Percentiles rank a stretch among this genome's conserved stretches.
Conservation (phyloP, 1,284 basidiomycete genomes). For the Rhodotorula sp. region DNA sequence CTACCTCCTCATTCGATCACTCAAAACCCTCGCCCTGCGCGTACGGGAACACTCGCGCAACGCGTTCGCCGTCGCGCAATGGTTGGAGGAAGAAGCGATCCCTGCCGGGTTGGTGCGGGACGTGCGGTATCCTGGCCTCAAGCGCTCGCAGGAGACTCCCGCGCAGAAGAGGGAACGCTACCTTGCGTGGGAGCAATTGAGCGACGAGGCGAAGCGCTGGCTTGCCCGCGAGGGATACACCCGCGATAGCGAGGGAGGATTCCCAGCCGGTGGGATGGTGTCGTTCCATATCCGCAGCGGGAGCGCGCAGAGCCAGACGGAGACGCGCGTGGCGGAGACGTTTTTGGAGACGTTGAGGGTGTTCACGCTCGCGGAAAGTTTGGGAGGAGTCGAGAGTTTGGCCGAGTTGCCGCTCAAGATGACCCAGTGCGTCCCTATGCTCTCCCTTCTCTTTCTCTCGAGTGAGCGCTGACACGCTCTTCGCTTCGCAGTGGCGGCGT, state of each 20-base stretch:
- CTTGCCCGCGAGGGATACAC: constrained; percentile 40
- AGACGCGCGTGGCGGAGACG: constrained; percentile 52
- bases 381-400: constrained; percentile 78
- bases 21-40: constrained; percentile 79
- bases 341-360: constrained; percentile 69
- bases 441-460: background rate
- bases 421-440: constrained; percentile 46
- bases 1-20: constrained; percentile 77
- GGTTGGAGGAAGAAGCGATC: constrained; percentile 56
- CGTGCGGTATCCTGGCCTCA: constrained; percentile 84
- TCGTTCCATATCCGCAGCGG: constrained; percentile 56
- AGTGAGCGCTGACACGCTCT: background rate
- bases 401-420: constrained; percentile 47
- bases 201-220: constrained; percentile 50
- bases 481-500: constrained; percentile 47
- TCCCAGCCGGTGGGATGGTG: constrained; percentile 85
- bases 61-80: constrained; percentile 71
- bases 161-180: constrained; percentile 34
- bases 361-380: constrained; percentile 82
- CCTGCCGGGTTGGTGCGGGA: constrained; percentile 60
- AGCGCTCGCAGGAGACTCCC: constrained; percentile 43
- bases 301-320: constrained; percentile 13
- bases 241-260: constrained; percentile 52
- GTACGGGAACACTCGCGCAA: constrained; percentile 84
- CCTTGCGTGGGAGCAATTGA: constrained; percentile 63